Evolutionary conservation across 2,329 filamentous ascomycete species (phyloP).

Genomic region (Penicillium psychrosexuale): DNA sequence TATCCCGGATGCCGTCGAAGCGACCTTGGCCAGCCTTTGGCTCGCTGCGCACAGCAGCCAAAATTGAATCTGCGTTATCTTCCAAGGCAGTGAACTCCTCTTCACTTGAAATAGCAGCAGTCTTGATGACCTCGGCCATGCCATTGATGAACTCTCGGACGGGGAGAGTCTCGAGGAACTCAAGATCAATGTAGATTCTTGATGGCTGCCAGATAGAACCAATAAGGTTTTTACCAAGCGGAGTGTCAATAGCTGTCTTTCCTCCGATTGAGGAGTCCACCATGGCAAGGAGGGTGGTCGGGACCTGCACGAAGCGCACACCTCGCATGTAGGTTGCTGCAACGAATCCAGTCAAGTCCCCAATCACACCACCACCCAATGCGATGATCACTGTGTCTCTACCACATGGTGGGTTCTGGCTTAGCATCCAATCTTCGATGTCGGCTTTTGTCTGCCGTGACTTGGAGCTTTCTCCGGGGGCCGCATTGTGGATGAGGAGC

Average conservation of each 20-base stretch:
- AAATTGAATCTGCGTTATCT: slow-evolving; percentile 71
- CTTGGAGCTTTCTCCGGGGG: slow-evolving; percentile 91
- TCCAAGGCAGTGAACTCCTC: slow-evolving; percentile 81
- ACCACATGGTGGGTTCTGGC: slow-evolving; percentile 76
- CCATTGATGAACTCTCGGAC: slow-evolving; percentile 94
- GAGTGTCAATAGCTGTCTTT: slow-evolving; percentile 97
- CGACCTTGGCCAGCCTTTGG: slow-evolving; percentile 56
- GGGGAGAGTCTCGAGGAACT: slow-evolving; percentile 86
- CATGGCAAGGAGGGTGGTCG: slow-evolving; percentile 92
- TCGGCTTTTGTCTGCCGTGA: slow-evolving; percentile 88
- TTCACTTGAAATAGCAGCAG: slow-evolving; percentile 93
- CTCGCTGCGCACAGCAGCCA: slow-evolving; percentile 66
- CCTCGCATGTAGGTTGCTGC: slow-evolving; percentile 98
- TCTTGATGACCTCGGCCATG: slow-evolving; percentile 98
- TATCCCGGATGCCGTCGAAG: slow-evolving; percentile 66
- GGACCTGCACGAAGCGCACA: slow-evolving; percentile 92
- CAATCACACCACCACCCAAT: slow-evolving; percentile 92
- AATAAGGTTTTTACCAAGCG: slow-evolving; percentile 91
- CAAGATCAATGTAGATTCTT: slow-evolving; percentile 89
- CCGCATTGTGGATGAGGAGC: slow-evolving; percentile 79
- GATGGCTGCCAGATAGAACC: slow-evolving; percentile 96
- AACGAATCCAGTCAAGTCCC: slow-evolving; percentile 96
- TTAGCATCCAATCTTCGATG: slow-evolving; percentile 96
- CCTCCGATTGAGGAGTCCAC: slow-evolving; percentile 98
- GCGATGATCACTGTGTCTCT: slow-evolving; percentile 93